Conservation (phyloP, 345 rosid genomes). For the Syzygium oleosum region DNA sequence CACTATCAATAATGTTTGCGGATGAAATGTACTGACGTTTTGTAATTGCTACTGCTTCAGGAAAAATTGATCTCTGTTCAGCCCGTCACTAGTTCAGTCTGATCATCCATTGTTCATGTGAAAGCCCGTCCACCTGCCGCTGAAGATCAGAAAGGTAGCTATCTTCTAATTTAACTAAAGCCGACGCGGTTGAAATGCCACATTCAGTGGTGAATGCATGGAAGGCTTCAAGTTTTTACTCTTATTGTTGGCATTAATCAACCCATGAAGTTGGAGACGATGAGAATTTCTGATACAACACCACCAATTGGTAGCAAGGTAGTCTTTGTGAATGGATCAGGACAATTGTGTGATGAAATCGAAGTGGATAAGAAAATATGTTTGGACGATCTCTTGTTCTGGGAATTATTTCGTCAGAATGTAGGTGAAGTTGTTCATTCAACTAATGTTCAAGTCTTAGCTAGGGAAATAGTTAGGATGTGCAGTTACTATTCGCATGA, state of each 20-base stretch:
- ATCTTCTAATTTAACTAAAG: background rate
- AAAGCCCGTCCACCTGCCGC: no score
- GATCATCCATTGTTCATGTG: no score
- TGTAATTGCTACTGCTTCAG: no score
- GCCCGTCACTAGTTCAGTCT: no score
- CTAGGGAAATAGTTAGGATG: background rate
- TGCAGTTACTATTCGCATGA: background rate
- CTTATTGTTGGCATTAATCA: background rate
- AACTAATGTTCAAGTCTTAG: background rate
- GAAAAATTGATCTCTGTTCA: no score
- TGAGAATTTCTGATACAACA: background rate
- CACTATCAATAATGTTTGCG: no score
- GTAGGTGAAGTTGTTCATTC: background rate
- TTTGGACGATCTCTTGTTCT: background rate
- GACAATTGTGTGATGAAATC: background rate
- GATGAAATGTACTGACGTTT: no score
- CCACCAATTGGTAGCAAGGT: background rate
- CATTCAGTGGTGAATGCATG: background rate
- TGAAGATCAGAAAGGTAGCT: no score
- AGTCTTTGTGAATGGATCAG: background rate
- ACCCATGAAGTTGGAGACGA: background rate
- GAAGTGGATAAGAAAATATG: background rate
- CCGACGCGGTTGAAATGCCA: background rate
- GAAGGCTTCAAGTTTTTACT: background rate
- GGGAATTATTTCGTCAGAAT: constrained; percentile 1